A percentile compares a stretch with the other conserved stretches of the same genome.
Conservation (phyloP, 148 eudicot genomes). For the Cornus controversa region DNA sequence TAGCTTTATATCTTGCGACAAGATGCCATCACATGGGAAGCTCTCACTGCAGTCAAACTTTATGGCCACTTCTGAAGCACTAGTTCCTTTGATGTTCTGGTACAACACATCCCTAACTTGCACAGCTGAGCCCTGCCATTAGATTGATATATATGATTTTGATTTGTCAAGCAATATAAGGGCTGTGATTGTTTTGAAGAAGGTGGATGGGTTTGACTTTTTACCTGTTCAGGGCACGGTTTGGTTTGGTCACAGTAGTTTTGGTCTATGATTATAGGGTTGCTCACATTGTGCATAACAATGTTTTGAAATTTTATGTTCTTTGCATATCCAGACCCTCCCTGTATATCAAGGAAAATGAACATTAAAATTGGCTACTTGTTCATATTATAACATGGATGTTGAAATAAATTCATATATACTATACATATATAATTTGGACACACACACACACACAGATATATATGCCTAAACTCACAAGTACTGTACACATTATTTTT, state of each 20-base stretch:
- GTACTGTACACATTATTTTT: too few relatives aligned
- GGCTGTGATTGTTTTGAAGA: background rate
- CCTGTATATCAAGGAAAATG: constrained; percentile 34
- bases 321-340: constrained; percentile 78
- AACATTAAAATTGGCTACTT: background rate
- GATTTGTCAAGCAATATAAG: background rate
- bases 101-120: constrained; percentile 51
- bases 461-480: too few relatives aligned
- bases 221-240: constrained; percentile 58
- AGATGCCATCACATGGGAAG: constrained; percentile 43
- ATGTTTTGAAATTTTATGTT: constrained; percentile 69
- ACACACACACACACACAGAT: too few relatives aligned
- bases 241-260: constrained; percentile 65
- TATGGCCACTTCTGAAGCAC: constrained; percentile 60
- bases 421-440: too few relatives aligned
- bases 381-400: background rate
- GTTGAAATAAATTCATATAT: background rate
- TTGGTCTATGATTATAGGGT: constrained; percentile 86
- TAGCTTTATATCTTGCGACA: constrained; percentile 27
- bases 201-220: background rate
- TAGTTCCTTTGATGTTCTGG: constrained; percentile 65
- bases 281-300: constrained; percentile 58
- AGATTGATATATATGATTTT: background rate
- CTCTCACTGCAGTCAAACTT: constrained; percentile 59
- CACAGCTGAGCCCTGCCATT: constrained; percentile 59